Base-by-base conservation (phyloP, 2,329 filamentous ascomycete genomes). In the Aureobasidium leucospermi region DNA sequence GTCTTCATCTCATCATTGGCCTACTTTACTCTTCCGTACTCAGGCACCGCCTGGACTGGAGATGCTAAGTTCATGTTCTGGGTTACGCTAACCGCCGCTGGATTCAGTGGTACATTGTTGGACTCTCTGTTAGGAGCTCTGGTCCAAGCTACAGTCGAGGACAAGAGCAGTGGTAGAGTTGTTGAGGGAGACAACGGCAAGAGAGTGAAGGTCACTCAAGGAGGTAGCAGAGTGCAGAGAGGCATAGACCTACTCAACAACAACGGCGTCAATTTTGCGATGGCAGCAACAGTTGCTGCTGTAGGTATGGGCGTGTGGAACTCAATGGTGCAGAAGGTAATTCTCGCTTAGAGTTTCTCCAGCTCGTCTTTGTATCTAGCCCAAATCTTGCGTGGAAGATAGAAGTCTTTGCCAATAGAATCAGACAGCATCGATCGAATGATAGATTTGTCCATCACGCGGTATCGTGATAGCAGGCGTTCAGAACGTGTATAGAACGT, bases 181-280 rank as follows among this genome's bases (percentile, higher is more conserved):
- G 85, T 99, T 10, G 93, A 97, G 73, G 93, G 90, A 3, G 84
- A 72, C 45, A 76, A 78, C 60, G 79, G 75, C 42, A 67, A 76
- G 63, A 83, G 83, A 67, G 78, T 76, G 74, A 82, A 67, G 55
- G 67, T 72, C 15, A 59, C 63, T 9, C 58, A 62, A 6, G 70
- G 67, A 47, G 71, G 69, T 3, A 67, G 65, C 36, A 64, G 69
- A 66, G 76, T 75, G 74, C 82, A 89, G 73, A 87, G 78, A 65
- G 90, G 85, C 70, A 53, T 79, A 75, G 82, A 96, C 70, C 71
- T 95, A 62, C 77, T 99, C 60, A 91, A 96, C 73, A 99, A 99
- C 73, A 99, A 99, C 72, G 88, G 89, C 58, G 91, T 99, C 67
- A 99, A 99, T 72, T 84, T 96, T 60, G 72, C 93, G 60, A 97